Percentiles rank a stretch among this genome's conserved stretches.
These are phyloP conservation scores for Phaseolus lunatus DNA, from an alignment of 306 rosid genomes.

Conservation along the genomic window DNA sequence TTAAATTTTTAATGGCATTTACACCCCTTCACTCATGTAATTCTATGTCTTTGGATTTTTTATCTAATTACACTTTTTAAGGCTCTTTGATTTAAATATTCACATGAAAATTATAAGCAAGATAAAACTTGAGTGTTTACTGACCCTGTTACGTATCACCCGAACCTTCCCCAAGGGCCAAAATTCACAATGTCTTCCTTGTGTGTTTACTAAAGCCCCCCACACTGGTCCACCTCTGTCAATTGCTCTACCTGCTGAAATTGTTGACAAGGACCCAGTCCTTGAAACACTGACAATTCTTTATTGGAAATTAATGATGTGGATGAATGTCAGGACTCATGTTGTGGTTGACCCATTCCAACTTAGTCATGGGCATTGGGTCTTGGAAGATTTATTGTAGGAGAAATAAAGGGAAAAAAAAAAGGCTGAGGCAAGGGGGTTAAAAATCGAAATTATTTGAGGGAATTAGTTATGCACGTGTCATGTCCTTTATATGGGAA, in stretches of 20 bases:
- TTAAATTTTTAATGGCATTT: neutral
- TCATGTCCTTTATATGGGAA: too few species aligned
- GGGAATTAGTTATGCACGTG: too few species aligned
- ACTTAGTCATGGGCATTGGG: too few species aligned
- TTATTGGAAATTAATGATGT: neutral
- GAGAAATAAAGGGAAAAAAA: too few species aligned
- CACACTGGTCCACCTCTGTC: neutral
- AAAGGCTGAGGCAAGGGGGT: too few species aligned
- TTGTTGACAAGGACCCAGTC: neutral
- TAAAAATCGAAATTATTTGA: too few species aligned
- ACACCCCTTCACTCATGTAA: constrained; percentile 9
- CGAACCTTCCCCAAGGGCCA: neutral
- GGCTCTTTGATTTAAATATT: constrained; percentile 8
- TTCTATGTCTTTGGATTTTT: constrained; percentile 27
- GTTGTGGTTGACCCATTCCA: too few species aligned
- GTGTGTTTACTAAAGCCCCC: neutral
- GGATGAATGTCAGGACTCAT: too few species aligned
- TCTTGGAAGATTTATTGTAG: too few species aligned
- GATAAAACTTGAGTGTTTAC: neutral
- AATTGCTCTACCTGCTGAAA: neutral
- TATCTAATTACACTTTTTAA: constrained; percentile 15
- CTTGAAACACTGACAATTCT: neutral
- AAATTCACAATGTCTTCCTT: neutral
- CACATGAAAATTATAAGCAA: constrained; percentile 1
- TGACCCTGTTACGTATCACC: neutral